Base-by-base conservation (phyloP, 768 basidiomycete genomes). In the Ramaria sp. region DNA sequence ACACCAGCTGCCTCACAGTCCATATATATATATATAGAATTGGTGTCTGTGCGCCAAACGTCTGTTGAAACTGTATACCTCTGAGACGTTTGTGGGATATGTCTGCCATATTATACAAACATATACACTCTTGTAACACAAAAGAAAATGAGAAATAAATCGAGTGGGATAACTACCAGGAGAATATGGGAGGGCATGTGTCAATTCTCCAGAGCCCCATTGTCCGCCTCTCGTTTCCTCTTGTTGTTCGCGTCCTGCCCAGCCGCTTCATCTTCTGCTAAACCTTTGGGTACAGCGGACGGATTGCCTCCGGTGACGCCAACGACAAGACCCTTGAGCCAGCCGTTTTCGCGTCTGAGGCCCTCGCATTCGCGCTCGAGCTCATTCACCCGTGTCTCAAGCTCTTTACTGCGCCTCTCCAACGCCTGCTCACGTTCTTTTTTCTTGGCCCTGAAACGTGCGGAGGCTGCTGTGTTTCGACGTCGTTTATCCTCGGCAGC, bases 381-480 rank as follows among this genome's bases (percentile, higher is more conserved):
- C 62, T 88, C 88, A 52, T 70, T 74, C 13, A 94, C 88, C 50
- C 83, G 79, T 0, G 72, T 71, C 64, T 91, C 87, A 15, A 95
- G 75, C 64, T 94, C 90, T 71, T 90, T 91, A 15, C 87, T 81
- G 62, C 81, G 83, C 41, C 75, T 77, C 69, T 95, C 93, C 20
- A 95, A 73, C 15, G 93, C 92, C 1, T 81, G 84, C 70, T 96
- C 93, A 13, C 93, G 77, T 69, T 94, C 90, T 73, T 96, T 96
- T 76, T 96, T 96, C 78, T 95, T 96, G 63, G 91, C 69, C 56
- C 92, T 78, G 76, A 96, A 96, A 7, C 92, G 86, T 30, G 92
- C 92, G 51, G 87, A 90, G 0, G 92, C 92, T 1, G 89, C 89
- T 0, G 92, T 96, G 66, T 96, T 96, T 44, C 92, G 74, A 56